These are phyloP conservation scores for Saccharomycopsis olivae DNA, from an alignment of 805 yeast genomes.

Conservation along the genomic window DNA sequence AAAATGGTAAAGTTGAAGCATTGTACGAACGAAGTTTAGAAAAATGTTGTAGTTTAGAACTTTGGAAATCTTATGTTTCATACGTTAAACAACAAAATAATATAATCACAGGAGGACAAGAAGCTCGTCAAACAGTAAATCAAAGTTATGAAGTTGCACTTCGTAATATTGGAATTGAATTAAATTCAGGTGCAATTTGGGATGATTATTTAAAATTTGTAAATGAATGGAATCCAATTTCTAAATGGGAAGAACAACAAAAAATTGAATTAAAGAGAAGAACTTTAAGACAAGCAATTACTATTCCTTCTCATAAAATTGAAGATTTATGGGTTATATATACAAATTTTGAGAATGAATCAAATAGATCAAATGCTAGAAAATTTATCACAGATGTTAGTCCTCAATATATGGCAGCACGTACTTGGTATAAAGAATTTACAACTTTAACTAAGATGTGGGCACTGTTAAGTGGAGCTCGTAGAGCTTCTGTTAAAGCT, in stretches of 20 bases:
- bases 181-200: constrained; percentile 66
- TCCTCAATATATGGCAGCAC: constrained; percentile 76
- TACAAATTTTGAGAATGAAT: constrained; percentile 72
- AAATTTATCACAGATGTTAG: constrained; percentile 76
- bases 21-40: constrained; percentile 57
- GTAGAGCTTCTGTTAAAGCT: constrained; percentile 14
- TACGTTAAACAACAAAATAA: constrained; percentile 60
- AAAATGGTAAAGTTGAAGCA: constrained; percentile 50
- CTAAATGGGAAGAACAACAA: constrained; percentile 78
- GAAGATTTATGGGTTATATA: constrained; percentile 77
- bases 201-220: constrained; percentile 71
- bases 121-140: constrained; percentile 59
- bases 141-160: constrained; percentile 81
- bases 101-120: constrained; percentile 72
- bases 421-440: constrained; percentile 69
- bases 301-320: constrained; percentile 65
- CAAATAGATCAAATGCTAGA: constrained; percentile 68
- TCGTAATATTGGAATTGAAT: constrained; percentile 69
- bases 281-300: constrained; percentile 55
- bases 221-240: constrained; percentile 65
- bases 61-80: constrained; percentile 70
- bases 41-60: constrained; percentile 47
- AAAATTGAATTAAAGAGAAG: constrained; percentile 67
- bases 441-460: constrained; percentile 43
- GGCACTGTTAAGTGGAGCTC: constrained; percentile 21